Evolutionary conservation across 192 early-diverging fungal species (phyloP).

Genomic region (Diversispora epigaea): DNA sequence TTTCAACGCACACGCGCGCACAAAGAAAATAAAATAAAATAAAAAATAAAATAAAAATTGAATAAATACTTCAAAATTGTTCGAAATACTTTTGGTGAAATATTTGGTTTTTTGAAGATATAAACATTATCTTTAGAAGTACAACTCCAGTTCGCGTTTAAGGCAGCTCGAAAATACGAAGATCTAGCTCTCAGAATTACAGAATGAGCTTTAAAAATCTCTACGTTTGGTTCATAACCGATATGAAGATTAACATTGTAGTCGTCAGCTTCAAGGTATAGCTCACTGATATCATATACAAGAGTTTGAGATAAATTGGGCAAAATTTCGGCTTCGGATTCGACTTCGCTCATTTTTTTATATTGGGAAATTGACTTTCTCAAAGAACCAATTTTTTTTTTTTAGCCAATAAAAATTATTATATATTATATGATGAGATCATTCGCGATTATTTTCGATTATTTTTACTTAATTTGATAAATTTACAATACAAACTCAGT

Average conservation of each 20-base stretch:
- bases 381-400: too few relatives aligned
- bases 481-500: too few relatives aligned
- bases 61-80: constrained; percentile 9
- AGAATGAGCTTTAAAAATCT: constrained; percentile 16
- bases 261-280: constrained; percentile 11
- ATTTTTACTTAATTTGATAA: too few relatives aligned
- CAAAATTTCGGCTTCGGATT: too few relatives aligned
- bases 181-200: constrained; percentile 25
- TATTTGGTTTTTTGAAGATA: constrained; percentile 21
- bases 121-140: neutral
- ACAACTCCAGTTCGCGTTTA: neutral
- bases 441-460: too few relatives aligned
- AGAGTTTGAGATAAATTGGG: neutral
- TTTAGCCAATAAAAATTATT: too few relatives aligned
- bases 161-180: constrained; percentile 9
- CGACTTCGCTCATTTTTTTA: too few relatives aligned
- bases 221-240: neutral
- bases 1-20: too few relatives aligned
- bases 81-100: neutral
- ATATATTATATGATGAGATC: too few relatives aligned
- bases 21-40: neutral
- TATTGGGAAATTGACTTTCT: too few relatives aligned
- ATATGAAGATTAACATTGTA: constrained; percentile 12
- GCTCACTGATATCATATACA: neutral
- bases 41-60: neutral